Base-by-base conservation (phyloP, 345 rosid genomes). In the Euphorbia tirucalli region DNA sequence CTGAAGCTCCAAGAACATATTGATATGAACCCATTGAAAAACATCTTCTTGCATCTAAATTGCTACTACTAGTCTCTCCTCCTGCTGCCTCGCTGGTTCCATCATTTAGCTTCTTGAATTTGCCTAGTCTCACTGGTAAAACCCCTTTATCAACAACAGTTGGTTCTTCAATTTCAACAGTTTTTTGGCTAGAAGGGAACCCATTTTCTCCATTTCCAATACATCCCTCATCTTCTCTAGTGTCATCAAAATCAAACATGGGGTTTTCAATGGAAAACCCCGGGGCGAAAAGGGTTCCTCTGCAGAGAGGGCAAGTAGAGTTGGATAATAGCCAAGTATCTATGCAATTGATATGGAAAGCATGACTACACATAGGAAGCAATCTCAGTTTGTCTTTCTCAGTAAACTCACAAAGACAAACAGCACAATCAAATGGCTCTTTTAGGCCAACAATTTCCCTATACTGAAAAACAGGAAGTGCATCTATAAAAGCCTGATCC, bases 11-110 rank as follows among this genome's bases (percentile, higher is more conserved):
- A 21, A 77, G 64, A 39, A 77, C 80, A 35, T 77, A 77, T 43
- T 77, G 80, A 52, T 77, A 77, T 3, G 80, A 77, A 71, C 80
- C 80, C 80, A 77, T 77, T 19, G 80, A 77, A 41, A 77, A 77
- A 77, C 80, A 77, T 66, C 80, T 71, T 52, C 80, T 66, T 16
- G 75, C 80, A 71, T 77, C 80, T 52, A 77, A 77, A 52, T 77
- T 77, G 46, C 80, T 77, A 46, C 80, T 77, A 71, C 80, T 77
- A 59, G 75, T 71, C 67, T 77, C 80, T 60, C 65, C 80, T 49
- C 62, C 72, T 37, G 46, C 63, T 37, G 46, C 63, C 64, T 71
- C 80, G 22, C 27, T 69, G 41, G 31, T 27, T 32, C 28, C 80
- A 67, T 55, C 76, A 67, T 30, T 31, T 30, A 71, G 61, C 68